Evolutionary conservation across 2,329 filamentous ascomycete species (phyloP), one percentile per base, ranked within the genome.

Genomic region (Verticillium tricorpus): DNA sequence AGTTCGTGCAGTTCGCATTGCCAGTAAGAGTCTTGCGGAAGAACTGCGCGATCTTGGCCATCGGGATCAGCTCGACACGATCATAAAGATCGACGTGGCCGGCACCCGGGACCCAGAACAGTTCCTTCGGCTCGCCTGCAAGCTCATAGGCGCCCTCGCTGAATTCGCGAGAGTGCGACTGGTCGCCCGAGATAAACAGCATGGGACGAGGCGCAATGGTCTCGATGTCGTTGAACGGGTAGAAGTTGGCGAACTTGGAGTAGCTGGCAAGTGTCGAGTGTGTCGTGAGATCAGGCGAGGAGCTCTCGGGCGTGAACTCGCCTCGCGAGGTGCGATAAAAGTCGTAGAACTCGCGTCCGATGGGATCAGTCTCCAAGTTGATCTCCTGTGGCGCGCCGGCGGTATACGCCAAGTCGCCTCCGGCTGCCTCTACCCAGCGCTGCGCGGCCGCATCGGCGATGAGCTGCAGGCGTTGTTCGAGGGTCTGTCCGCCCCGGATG

Each of bases 61-160:
- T 75, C 7, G 73, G 73, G 25, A 76, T 76, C 17, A 76, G 69
- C 2, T 71, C 71, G 2, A 70, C 67, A 2, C 73, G 73, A 63
- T 76, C 74, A 39, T 76, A 76, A 3, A 77, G 66, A 50, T 76
- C 74, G 2, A 72, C 72, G 56, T 76, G 74, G 2, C 72, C 71
- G 8, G 72, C 70, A 2, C 70, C 67, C 0, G 69, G 56, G 0
- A 77, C 61, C 71, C 70, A 73, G 8, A 71, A 11, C 56, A 76
- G 40, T 63, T 76, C 73, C 66, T 76, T 77, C 12, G 74, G 75
- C 61, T 76, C 71, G 19, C 17, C 70, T 57, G 66, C 70, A 37
- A 39, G 63, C 1, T 56, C 59, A 52, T 69, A 71, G 2, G 70
- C 71, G 32, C 69, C 63, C 57, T 69, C 63, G n/a, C 68, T 72